A percentile compares a stretch with the other conserved stretches of the same genome.
phyloP scores from a whole-genome alignment of 2,329 filamentous ascomycete species.

The Cercospora nicotianae region DNA sequence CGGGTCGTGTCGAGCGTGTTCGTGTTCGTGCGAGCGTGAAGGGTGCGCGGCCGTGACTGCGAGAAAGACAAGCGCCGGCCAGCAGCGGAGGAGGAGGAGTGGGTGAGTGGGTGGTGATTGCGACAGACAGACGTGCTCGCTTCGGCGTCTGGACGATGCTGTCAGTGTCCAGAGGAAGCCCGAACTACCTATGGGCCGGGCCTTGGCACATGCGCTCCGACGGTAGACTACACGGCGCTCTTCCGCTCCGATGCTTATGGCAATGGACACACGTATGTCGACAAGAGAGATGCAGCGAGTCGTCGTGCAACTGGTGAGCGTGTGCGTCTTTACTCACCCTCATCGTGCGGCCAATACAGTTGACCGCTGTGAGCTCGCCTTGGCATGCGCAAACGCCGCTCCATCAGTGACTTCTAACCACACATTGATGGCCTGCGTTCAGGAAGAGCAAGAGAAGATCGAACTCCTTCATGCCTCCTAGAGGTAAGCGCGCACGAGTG shows the following conservation, averaged over 20 bases:
- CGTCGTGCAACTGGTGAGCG: too few relatives aligned
- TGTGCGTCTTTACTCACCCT: too few relatives aligned
- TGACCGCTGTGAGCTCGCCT: too few relatives aligned
- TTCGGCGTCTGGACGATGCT: background rate
- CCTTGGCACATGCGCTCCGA: background rate
- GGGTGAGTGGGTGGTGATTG: background rate
- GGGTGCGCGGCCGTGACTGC: slow-evolving; percentile 1
- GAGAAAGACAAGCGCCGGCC: slow-evolving; percentile 10
- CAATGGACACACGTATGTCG: background rate
- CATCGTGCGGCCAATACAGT: too few relatives aligned
- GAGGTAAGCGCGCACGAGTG: too few relatives aligned
- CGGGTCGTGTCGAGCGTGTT: background rate
- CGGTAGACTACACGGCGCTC: background rate
- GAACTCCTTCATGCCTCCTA: too few relatives aligned
- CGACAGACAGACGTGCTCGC: background rate
- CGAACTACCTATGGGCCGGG: background rate
- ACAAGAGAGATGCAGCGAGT: too few relatives aligned
- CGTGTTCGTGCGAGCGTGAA: background rate
- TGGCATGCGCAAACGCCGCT: too few relatives aligned
- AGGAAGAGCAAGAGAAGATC: too few relatives aligned
- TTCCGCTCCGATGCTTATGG: background rate
- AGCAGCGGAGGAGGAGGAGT: slow-evolving; percentile 7
- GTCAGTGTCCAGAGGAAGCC: background rate
- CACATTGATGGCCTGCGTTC: too few relatives aligned
- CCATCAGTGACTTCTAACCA: too few relatives aligned